Evolutionary conservation across 1,139 yeast species (phyloP), one percentile per base, ranked within the genome.

Genomic region (Suhomyces bribrorum): DNA sequence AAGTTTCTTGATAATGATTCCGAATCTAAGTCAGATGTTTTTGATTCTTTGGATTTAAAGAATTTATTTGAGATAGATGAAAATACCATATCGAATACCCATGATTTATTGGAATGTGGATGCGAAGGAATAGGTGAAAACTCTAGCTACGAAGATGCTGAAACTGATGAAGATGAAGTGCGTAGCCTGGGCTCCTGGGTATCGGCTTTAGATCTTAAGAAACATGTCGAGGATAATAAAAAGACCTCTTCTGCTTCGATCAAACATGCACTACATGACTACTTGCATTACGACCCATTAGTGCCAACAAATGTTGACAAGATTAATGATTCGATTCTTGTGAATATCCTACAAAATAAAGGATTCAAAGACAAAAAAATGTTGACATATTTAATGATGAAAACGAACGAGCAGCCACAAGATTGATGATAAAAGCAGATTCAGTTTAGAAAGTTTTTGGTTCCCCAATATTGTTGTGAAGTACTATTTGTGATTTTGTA

Each of bases 61-160:
- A 94, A 88, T 54, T 66, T 92, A 39, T 90, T 92, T 56, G 77
- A 83, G 1, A 59, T 89, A 2, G 64, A 73, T 37, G 57, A 54
- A 3, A 63, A 68, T 2, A 77, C 87, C 0, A 57, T 50, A 9
- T 81, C 88, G 45, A 84, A 86, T 50, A 92, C 97, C 0, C 97
- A 92, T 62, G 95, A 86, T 52, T 61, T 89, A 46, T 73, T 89
- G 35, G 83, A 73, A n/a, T 89, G 97, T 59, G 54, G 59, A 0
- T 89, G 97, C 57, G 45, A 48, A 1, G 87, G 88, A 0, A 54
- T 55, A 11, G 83, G 82, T 1, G 38, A 40, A 6, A 46, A 44
- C 23, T 9, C 34, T 6, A 26, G 25, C 8, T 44, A 33, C 14
- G 64, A 56, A 14, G 62, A 61, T 4, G 41, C 43, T 3, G 52